Conservation (phyloP, 83 land plant species). For the Diphasiastrum complanatum region DNA sequence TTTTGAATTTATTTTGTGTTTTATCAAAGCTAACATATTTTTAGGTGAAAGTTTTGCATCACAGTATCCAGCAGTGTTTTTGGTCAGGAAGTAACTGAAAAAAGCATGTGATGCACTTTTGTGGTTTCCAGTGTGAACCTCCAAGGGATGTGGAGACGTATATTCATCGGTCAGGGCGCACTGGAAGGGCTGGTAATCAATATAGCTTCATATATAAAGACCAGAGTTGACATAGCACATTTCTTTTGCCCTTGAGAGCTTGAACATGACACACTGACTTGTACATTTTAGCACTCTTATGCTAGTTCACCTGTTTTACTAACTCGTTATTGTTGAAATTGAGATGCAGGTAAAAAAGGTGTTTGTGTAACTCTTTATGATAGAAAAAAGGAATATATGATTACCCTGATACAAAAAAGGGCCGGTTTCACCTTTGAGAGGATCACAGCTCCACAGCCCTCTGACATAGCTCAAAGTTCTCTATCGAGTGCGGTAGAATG, state of each 20-base stretch:
- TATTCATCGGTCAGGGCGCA: slow-evolving; percentile 95
- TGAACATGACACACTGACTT: not conserved
- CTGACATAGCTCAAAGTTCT: slow-evolving; percentile 70
- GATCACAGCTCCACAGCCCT: slow-evolving; percentile 78
- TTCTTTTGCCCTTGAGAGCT: not conserved
- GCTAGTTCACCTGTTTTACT: not conserved
- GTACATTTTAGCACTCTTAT: too few species aligned
- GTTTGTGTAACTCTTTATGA: slow-evolving; percentile 82
- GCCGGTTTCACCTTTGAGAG: slow-evolving; percentile 95
- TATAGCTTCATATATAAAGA: not conserved
- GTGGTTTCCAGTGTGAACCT: slow-evolving; percentile 70
- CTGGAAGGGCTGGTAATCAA: slow-evolving; percentile 89
- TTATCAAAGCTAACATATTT: not conserved
- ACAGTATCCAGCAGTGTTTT: too few species aligned
- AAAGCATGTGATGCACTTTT: too few species aligned
- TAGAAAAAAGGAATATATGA: slow-evolving; percentile 57
- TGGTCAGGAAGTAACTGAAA: too few species aligned
- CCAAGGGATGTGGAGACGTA: slow-evolving; percentile 96
- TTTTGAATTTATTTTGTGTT: not conserved
- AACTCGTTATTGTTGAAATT: not conserved
- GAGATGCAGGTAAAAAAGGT: slow-evolving; percentile 88
- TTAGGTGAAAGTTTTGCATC: too few species aligned
- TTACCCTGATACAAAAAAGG: slow-evolving; percentile 74
- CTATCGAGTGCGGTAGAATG: slow-evolving; percentile 58
- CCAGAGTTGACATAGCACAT: not conserved